Conservation (phyloP, 1,284 basidiomycete species). For the Puccinia novopanici region DNA sequence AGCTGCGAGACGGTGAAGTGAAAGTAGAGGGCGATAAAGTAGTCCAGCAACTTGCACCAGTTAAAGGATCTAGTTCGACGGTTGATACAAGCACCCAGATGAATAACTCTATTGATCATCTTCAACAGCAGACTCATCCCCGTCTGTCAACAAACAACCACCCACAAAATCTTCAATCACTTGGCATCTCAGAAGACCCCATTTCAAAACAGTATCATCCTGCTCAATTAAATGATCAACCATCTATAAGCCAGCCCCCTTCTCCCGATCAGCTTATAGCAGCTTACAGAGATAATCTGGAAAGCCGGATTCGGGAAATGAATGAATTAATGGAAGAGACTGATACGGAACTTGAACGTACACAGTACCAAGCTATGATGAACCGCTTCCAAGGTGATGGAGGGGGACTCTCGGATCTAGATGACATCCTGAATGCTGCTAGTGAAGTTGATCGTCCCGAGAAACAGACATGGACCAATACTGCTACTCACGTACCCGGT, state of each 20-base stretch:
- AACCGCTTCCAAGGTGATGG: conserved; percentile 40
- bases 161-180: conserved; percentile 2
- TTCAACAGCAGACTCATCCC: background rate
- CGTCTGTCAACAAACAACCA: conserved; percentile 16
- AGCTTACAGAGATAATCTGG: conserved; percentile 11
- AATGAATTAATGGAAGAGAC: conserved; percentile 19
- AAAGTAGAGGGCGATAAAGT: conserved; percentile 79
- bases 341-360: conserved; percentile 16
- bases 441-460: conserved; percentile 19
- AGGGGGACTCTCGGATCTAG: conserved; percentile 6
- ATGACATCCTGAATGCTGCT: conserved; percentile 36
- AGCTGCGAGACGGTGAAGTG: conserved; percentile 78
- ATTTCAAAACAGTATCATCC: background rate
- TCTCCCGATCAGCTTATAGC: background rate
- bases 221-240: background rate
- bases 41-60: conserved; percentile 62
- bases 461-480: conserved; percentile 9
- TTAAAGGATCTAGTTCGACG: conserved; percentile 58
- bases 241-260: conserved; percentile 2
- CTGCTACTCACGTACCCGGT: conserved; percentile 24
- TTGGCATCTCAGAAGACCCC: conserved; percentile 19
- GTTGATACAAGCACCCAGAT: conserved; percentile 56
- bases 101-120: conserved; percentile 58
- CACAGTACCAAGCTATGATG: conserved; percentile 20
- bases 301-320: conserved; percentile 14